Evolutionary conservation across 1,284 basidiomycete species (phyloP).

Genomic region (Cutaneotrichosporon arboriforme): DNA sequence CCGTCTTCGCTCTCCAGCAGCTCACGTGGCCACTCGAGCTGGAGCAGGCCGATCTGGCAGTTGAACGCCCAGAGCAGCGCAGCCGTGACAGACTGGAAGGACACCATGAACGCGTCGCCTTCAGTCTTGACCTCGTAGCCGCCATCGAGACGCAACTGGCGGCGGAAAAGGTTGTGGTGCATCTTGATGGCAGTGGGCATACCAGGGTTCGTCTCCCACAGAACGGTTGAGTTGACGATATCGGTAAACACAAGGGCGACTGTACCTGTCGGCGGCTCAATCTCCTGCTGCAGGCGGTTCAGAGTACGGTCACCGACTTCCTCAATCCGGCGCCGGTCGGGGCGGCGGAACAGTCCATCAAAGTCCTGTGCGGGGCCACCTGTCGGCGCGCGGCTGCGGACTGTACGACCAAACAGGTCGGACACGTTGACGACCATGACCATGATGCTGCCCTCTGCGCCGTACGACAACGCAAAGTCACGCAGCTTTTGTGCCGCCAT

Average conservation of each 20-base stretch:
- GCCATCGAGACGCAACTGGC: constrained; percentile 82
- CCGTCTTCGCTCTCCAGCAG: constrained; percentile 91
- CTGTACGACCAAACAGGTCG: constrained; percentile 60
- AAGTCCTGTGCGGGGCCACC: neutral
- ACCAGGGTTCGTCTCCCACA: constrained; percentile 95
- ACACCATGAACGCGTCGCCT: constrained; percentile 99
- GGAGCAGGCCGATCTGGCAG: constrained; percentile 78
- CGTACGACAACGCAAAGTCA: constrained; percentile 95
- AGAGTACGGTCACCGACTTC: constrained; percentile 49
- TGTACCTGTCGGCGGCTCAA: constrained; percentile 80
- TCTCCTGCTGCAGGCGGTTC: constrained; percentile 67
- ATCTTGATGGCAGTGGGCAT: constrained; percentile 93
- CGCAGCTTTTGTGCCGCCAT: constrained; percentile 89
- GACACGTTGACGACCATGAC: constrained; percentile 92
- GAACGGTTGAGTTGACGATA: constrained; percentile 91
- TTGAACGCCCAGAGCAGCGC: constrained; percentile 89
- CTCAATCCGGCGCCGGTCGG: constrained; percentile 39
- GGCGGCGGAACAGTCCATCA: neutral
- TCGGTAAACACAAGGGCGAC: constrained; percentile 96
- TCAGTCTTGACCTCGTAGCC: constrained; percentile 99
- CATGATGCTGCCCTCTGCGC: constrained; percentile 89
- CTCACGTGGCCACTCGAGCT: constrained; percentile 89
- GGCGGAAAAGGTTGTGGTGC: constrained; percentile 82
- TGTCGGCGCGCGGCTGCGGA: neutral
- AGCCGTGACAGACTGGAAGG: constrained; percentile 81